Percentiles rank a stretch among this genome's conserved stretches.
Conservation (phyloP, 805 yeast genomes). For the Saccharomycopsis capsularis region DNA sequence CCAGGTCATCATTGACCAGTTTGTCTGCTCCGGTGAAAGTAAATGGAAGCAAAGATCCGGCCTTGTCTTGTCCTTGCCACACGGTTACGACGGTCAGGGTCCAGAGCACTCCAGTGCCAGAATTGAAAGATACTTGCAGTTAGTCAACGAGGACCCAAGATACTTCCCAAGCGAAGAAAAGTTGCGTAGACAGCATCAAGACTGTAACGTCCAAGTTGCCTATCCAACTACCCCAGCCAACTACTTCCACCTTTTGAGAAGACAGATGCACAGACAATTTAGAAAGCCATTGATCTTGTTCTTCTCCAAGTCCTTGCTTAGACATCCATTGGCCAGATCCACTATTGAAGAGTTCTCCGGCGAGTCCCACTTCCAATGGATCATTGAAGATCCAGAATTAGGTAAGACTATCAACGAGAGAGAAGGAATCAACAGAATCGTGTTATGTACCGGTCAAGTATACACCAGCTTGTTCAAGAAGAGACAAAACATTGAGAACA, state of each 20-base stretch:
- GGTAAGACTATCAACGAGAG: constrained; percentile 70
- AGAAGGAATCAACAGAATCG: constrained; percentile 82
- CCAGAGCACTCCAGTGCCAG: constrained; percentile 99
- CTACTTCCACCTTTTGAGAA: constrained; percentile 91
- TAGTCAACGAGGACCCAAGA: constrained; percentile 95
- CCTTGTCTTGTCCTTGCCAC: constrained; percentile 89
- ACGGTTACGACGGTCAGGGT: constrained; percentile 99
- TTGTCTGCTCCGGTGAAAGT: constrained; percentile 92
- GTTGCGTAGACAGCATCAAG: constrained; percentile 96
- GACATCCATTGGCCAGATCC: constrained; percentile 97
- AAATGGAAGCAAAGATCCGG: constrained; percentile 99
- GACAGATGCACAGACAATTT: constrained; percentile 99
- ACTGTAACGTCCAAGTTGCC: constrained; percentile 94
- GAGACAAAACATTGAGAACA: constrained; percentile 70
- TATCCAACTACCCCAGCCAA: constrained; percentile 98
- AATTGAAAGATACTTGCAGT: constrained; percentile 91
- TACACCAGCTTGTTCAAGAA: constrained; percentile 86
- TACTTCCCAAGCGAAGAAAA: constrained; percentile 84
- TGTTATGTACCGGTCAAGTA: constrained; percentile 88
- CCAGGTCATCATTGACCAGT: constrained; percentile 95
- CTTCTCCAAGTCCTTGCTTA: constrained; percentile 88
- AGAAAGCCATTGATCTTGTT: constrained; percentile 82
- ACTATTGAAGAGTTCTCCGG: constrained; percentile 76
- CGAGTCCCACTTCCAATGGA: constrained; percentile 90
- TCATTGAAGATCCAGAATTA: constrained; percentile 85